A percentile compares a stretch with the other conserved stretches of the same genome.
Conservation (phyloP, 768 basidiomycete species). For the Tulasnella sp. region DNA sequence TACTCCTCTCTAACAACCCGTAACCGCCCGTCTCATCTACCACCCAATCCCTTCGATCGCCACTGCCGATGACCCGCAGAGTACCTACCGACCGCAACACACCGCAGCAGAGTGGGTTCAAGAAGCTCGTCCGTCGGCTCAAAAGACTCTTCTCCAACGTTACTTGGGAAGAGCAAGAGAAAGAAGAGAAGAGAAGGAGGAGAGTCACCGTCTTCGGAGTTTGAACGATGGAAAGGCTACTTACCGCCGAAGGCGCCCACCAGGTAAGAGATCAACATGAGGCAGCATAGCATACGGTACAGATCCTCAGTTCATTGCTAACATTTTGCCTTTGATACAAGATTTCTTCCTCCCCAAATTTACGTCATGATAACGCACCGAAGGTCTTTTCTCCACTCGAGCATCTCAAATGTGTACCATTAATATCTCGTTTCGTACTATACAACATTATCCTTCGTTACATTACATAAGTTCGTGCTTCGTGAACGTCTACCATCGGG, state of each 20-base stretch:
- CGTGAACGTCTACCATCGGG: not conserved
- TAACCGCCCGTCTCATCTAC: not conserved
- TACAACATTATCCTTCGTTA: not conserved
- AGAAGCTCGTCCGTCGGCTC: not conserved
- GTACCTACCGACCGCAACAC: no score
- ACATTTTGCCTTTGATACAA: not conserved
- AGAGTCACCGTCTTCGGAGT: slow-evolving; percentile 2
- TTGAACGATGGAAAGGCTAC: not conserved
- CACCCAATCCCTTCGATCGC: no score
- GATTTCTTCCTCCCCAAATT: not conserved
- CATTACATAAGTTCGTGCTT: not conserved
- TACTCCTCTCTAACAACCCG: not conserved
- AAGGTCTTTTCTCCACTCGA: not conserved
- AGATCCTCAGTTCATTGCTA: not conserved
- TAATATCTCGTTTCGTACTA: not conserved
- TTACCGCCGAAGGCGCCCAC: not conserved
- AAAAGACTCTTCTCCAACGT: not conserved
- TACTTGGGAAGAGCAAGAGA: not conserved
- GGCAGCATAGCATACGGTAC: not conserved
- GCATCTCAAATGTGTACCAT: not conserved
- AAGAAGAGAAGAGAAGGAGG: not conserved
- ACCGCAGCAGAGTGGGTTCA: not conserved
- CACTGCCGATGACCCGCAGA: no score
- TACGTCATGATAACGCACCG: not conserved
- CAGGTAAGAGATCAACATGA: not conserved